A percentile compares a stretch with the other conserved stretches of the same genome.
Evolutionary conservation across 306 rosid genomes (phyloP).

Genomic region (Lithocarpus polystachyus): DNA sequence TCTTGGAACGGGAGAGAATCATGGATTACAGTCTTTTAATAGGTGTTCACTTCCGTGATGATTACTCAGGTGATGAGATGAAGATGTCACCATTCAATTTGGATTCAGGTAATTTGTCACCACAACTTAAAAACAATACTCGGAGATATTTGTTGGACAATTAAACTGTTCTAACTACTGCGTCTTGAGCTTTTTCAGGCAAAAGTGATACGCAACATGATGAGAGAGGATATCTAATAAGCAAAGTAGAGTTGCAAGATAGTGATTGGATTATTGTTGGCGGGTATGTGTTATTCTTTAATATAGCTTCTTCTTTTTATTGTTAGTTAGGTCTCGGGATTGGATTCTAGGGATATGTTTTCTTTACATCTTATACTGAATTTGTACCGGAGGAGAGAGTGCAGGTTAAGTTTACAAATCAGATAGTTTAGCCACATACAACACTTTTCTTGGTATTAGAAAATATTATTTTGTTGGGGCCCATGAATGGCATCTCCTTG

Average conservation of each 20-base stretch:
- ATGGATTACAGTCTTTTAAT: conserved; percentile 59
- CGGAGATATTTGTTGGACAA: conserved; percentile 11
- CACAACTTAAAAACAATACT: neutral
- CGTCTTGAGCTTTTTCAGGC: conserved; percentile 33
- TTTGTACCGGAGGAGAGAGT: neutral
- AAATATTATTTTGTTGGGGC: conserved; percentile 1
- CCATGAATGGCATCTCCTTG: conserved; percentile 23
- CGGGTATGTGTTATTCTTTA: conserved; percentile 36
- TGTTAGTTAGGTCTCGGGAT: conserved; percentile 12
- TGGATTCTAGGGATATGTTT: neutral
- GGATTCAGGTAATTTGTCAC: conserved; percentile 25
- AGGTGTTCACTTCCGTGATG: conserved; percentile 52
- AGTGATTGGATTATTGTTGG: conserved; percentile 36
- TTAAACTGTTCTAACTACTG: neutral
- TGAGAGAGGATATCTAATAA: conserved; percentile 3
- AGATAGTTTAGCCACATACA: conserved; percentile 11
- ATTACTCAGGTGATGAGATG: conserved; percentile 27
- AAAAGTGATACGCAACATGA: conserved; percentile 30
- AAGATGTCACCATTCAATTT: conserved; percentile 21
- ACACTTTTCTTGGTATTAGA: conserved; percentile 8
- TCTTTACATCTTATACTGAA: neutral
- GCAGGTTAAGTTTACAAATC: neutral
- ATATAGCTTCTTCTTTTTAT: conserved; percentile 3
- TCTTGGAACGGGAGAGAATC: conserved; percentile 53
- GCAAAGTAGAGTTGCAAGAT: conserved; percentile 17